phyloP scores from a whole-genome alignment of 805 yeast genomes.

The Metschnikowia amazonensis region DNA sequence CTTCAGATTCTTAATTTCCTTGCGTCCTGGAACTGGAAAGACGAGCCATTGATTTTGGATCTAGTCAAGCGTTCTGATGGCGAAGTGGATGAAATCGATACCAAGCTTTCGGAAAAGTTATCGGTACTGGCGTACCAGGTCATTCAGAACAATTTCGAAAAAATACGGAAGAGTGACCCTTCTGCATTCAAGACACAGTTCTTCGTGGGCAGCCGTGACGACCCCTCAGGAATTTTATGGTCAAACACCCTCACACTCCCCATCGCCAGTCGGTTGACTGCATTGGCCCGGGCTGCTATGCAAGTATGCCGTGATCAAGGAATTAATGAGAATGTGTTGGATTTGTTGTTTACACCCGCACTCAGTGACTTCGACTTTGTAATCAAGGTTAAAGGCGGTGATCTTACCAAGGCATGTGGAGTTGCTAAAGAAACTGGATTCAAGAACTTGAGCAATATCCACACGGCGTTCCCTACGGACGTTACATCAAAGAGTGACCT shows the following conservation, averaged over 20 bases:
- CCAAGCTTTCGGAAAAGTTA: slow-evolving; percentile 56
- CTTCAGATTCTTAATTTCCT: slow-evolving; percentile 66
- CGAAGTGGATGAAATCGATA: slow-evolving; percentile 28
- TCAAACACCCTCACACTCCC: slow-evolving; percentile 61
- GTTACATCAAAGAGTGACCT: slow-evolving; percentile 56
- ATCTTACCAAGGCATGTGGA: slow-evolving; percentile 50
- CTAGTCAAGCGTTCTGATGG: slow-evolving; percentile 45
- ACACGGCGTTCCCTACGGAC: slow-evolving; percentile 43
- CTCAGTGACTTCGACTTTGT: slow-evolving; percentile 81
- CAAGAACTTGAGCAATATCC: slow-evolving; percentile 52
- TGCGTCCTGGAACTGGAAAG: slow-evolving; percentile 92
- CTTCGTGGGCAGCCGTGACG: slow-evolving; percentile 79
- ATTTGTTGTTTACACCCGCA: slow-evolving; percentile 73
- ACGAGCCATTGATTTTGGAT: slow-evolving; percentile 78
- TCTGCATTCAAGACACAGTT: slow-evolving; percentile 72
- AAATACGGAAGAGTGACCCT: slow-evolving; percentile 75
- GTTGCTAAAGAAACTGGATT: slow-evolving; percentile 50
- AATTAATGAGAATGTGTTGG: slow-evolving; percentile 35
- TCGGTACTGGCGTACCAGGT: slow-evolving; percentile 58
- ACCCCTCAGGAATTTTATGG: slow-evolving; percentile 86
- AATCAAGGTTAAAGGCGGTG: slow-evolving; percentile 49
- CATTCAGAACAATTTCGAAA: slow-evolving; percentile 61
- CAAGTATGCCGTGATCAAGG: slow-evolving; percentile 49
- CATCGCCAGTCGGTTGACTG: slow-evolving; percentile 83
- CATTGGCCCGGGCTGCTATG: slow-evolving; percentile 73